phyloP scores from a whole-genome alignment of 1,284 basidiomycete genomes.

The Tilletia indica region DNA sequence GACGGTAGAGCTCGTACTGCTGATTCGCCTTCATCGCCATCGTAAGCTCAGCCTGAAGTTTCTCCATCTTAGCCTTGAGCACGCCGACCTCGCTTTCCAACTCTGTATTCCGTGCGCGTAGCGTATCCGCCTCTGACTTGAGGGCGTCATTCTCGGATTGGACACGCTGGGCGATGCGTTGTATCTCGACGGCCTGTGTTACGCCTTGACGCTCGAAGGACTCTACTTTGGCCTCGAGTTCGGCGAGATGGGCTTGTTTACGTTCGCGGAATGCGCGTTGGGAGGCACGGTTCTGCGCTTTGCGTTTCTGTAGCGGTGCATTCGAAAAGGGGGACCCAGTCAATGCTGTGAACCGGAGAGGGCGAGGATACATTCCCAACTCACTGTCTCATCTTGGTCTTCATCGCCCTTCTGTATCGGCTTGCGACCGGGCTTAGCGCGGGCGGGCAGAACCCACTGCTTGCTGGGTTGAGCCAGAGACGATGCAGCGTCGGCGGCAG shows the following conservation, averaged over 20 bases:
- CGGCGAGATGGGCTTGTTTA: slow-evolving; percentile 43
- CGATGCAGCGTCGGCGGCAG: background rate
- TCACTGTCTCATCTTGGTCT: slow-evolving; percentile 44
- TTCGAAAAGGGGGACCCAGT: background rate
- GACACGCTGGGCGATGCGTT: slow-evolving; percentile 44
- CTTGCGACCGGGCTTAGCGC: slow-evolving; percentile 55
- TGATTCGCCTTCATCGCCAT: background rate
- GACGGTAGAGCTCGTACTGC: background rate
- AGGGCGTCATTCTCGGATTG: slow-evolving; percentile 40
- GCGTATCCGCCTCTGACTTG: slow-evolving; percentile 29
- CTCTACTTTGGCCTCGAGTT: slow-evolving; percentile 47
- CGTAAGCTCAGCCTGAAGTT: background rate
- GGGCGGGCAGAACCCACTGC: slow-evolving; percentile 52
- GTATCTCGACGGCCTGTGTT: slow-evolving; percentile 48
- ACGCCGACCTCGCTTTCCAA: slow-evolving; percentile 22
- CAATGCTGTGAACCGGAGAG: background rate
- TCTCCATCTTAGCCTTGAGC: background rate
- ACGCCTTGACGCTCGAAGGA: slow-evolving; percentile 48
- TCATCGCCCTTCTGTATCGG: slow-evolving; percentile 34
- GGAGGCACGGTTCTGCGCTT: slow-evolving; percentile 49
- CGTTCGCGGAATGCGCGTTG: slow-evolving; percentile 50
- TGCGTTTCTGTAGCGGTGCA: slow-evolving; percentile 38
- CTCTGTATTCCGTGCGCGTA: slow-evolving; percentile 32
- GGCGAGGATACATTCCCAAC: background rate
- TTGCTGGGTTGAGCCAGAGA: slow-evolving; percentile 38